These are phyloP conservation scores for Gyromitra esculenta DNA, from an alignment of 2,329 filamentous ascomycete species.

Conservation along the genomic window DNA sequence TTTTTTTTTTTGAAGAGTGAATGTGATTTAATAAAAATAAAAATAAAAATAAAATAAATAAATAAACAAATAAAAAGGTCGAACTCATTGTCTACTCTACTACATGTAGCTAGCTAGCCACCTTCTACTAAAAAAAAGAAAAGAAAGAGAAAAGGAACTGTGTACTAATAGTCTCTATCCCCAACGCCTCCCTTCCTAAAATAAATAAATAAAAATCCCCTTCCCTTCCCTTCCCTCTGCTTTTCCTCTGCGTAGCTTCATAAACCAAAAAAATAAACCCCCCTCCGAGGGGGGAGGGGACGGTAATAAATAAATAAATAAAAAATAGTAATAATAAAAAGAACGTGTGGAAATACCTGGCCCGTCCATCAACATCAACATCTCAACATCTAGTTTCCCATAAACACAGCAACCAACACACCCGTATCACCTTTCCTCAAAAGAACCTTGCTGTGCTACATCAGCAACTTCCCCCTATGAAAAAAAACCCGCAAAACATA, in stretches of 20 bases:
- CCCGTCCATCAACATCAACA: neutral
- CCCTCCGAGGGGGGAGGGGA: neutral
- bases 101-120: too few species aligned
- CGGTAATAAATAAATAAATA: neutral
- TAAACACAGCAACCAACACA: constrained; percentile 49
- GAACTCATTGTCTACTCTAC: constrained; percentile 13
- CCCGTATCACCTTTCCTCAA: constrained; percentile 41
- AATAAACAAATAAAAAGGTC: neutral
- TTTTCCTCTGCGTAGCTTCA: too few species aligned
- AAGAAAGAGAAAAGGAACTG: too few species aligned
- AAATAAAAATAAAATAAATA: neutral
- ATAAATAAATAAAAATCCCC: neutral
- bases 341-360: neutral
- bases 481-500: neutral
- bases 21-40: neutral
- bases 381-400: constrained; percentile 10
- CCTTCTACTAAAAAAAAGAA: too few species aligned
- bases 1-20: neutral
- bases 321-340: neutral
- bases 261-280: too few species aligned
- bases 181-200: constrained; percentile 17
- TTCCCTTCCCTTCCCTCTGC: neutral
- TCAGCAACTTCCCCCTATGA: neutral
- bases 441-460: constrained; percentile 31
- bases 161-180: neutral